Evolutionary conservation across 768 basidiomycete genomes (phyloP).

Genomic region (Tephrocybe rancida): DNA sequence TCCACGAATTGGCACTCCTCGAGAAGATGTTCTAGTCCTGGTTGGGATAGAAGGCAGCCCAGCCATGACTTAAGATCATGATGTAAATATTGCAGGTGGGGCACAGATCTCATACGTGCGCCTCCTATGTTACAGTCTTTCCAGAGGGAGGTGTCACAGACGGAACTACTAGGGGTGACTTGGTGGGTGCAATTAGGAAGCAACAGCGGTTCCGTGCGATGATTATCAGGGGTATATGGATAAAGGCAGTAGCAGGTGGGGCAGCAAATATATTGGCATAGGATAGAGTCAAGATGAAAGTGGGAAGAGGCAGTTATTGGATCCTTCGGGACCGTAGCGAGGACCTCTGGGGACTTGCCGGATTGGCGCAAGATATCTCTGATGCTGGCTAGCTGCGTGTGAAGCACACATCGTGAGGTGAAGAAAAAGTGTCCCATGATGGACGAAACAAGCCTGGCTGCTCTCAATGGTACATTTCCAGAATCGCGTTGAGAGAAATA

Average conservation of each 20-base stretch:
- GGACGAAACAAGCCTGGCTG: neutral
- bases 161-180: conserved; percentile 10
- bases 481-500: too few relatives aligned
- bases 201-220: neutral
- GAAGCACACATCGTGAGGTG: conserved; percentile 13
- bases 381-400: conserved; percentile 20
- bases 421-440: too few relatives aligned
- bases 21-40: conserved; percentile 26
- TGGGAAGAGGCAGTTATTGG: conserved; percentile 13
- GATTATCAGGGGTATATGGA: conserved; percentile 10
- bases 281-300: conserved; percentile 25
- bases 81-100: conserved; percentile 19
- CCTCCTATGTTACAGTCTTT: conserved; percentile 3
- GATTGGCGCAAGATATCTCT: conserved; percentile 14
- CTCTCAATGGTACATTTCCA: conserved; percentile 2
- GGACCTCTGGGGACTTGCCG: neutral
- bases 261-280: conserved; percentile 22
- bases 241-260: conserved; percentile 23
- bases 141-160: conserved; percentile 23
- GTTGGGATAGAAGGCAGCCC: conserved; percentile 23
- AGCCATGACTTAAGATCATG: conserved; percentile 26
- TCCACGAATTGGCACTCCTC: conserved; percentile 9
- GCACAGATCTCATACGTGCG: conserved; percentile 5
- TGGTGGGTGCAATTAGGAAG: conserved; percentile 11
- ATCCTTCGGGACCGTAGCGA: conserved; percentile 21